Conservation (phyloP, 176 grass and related monocot genomes). For the Bonia amplexicaulis region DNA sequence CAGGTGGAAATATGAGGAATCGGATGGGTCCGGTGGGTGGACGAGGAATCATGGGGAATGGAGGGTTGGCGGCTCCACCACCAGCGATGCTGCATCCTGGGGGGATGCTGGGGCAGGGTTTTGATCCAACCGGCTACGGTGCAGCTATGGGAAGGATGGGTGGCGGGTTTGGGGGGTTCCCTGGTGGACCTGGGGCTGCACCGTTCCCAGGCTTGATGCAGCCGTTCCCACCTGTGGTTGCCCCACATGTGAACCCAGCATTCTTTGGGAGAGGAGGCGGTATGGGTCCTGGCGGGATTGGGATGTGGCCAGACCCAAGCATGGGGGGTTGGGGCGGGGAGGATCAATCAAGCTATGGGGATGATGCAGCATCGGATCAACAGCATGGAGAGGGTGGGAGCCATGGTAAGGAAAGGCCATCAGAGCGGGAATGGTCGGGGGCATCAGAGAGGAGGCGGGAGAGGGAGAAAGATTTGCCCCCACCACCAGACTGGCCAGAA, state of each 20-base stretch:
- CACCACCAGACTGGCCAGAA: constrained; percentile 49
- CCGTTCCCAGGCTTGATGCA: constrained; percentile 78
- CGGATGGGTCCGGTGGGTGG: constrained; percentile 51
- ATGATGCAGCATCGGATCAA: constrained; percentile 84
- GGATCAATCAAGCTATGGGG: constrained; percentile 76
- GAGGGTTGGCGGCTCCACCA: constrained; percentile 50
- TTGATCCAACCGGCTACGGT: constrained; percentile 75
- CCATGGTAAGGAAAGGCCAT: constrained; percentile 67
- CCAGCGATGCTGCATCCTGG: constrained; percentile 59
- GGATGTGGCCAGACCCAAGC: constrained; percentile 72
- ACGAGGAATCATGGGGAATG: constrained; percentile 59
- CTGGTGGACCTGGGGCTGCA: constrained; percentile 50
- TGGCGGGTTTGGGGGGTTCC: constrained; percentile 63
- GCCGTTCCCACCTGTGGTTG: constrained; percentile 66
- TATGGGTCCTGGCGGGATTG: constrained; percentile 41
- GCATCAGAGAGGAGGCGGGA: constrained; percentile 57
- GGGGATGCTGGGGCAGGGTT: constrained; percentile 67
- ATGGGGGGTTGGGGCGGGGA: constrained; percentile 77
- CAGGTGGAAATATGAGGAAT: constrained; percentile 48
- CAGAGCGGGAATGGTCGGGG: constrained; percentile 62
- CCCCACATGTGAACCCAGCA: constrained; percentile 75
- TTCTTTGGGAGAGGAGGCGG: constrained; percentile 71
- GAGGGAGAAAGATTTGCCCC: constrained; percentile 63
- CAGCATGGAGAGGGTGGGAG: constrained; percentile 67
- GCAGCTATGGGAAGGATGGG: constrained; percentile 80